These are phyloP conservation scores for Magnolia kwangsiensis DNA, from an alignment of 164 flowering plant species.

Conservation along the genomic window DNA sequence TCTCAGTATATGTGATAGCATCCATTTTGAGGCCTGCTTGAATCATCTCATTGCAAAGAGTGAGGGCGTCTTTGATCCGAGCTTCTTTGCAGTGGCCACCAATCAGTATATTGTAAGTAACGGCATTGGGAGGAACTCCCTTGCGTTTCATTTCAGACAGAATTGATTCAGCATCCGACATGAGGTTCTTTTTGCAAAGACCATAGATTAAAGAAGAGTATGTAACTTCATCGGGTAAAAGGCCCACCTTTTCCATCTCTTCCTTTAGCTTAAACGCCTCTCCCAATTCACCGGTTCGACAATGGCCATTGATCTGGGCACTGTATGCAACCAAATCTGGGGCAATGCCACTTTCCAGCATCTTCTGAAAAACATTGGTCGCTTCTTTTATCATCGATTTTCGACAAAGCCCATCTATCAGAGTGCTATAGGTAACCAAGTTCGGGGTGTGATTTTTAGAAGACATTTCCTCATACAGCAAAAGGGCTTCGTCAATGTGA, in stretches of 20 bases:
- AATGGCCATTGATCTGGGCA: background rate
- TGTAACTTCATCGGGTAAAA: background rate
- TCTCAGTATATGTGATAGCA: background rate
- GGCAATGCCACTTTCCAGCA: background rate
- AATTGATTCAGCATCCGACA: background rate
- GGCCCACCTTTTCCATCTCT: background rate
- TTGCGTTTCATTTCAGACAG: background rate
- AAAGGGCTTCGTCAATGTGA: no score
- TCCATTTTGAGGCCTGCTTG: no score
- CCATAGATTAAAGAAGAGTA: background rate
- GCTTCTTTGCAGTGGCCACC: no score
- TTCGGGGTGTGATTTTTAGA: no score
- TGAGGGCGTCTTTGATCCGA: no score
- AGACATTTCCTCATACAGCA: no score
- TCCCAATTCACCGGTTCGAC: background rate
- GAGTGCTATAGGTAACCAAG: no score
- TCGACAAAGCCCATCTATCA: background rate
- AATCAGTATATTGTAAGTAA: background rate
- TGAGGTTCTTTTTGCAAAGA: background rate
- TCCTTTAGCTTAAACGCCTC: background rate
- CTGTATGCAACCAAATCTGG: conserved; percentile 1
- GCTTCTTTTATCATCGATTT: background rate
- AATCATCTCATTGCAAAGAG: no score
- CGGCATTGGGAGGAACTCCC: background rate
- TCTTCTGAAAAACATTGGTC: background rate